Evolutionary conservation across 2,329 filamentous ascomycete genomes (phyloP).

Genomic region (Paecilomyces variotii): DNA sequence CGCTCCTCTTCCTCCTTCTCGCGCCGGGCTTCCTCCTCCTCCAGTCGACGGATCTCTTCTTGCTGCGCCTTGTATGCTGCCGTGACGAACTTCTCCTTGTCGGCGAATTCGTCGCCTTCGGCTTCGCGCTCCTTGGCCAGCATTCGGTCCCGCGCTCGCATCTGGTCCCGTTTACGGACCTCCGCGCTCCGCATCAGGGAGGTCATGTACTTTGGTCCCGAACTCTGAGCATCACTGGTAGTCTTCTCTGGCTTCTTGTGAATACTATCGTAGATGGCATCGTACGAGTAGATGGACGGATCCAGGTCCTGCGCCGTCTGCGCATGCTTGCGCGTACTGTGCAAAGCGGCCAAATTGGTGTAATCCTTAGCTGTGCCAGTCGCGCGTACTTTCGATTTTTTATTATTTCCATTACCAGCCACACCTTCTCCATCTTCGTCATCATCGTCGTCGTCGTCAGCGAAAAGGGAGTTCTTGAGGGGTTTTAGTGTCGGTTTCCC

Average conservation of each 20-base stretch:
- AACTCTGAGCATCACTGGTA: slow-evolving; percentile 12
- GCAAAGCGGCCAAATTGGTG: slow-evolving; percentile 39
- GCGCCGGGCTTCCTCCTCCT: slow-evolving; percentile 50
- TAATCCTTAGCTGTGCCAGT: slow-evolving; percentile 21
- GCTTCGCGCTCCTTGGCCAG: slow-evolving; percentile 54
- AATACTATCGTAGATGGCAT: slow-evolving; percentile 42
- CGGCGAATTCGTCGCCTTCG: slow-evolving; percentile 58
- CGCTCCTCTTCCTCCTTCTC: slow-evolving; percentile 48
- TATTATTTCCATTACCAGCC: slow-evolving; percentile 5
- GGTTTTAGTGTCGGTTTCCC: slow-evolving; percentile 23
- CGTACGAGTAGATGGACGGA: slow-evolving; percentile 43
- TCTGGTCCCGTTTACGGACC: slow-evolving; percentile 54
- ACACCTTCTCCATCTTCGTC: slow-evolving; percentile 18
- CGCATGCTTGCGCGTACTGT: slow-evolving; percentile 38
- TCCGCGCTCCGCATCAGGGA: slow-evolving; percentile 53
- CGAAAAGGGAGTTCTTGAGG: slow-evolving; percentile 28
- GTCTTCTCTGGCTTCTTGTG: slow-evolving; percentile 30
- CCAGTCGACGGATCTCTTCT: slow-evolving; percentile 48
- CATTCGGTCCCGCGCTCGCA: slow-evolving; percentile 53
- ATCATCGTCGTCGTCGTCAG: slow-evolving; percentile 29
- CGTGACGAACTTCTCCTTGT: slow-evolving; percentile 62
- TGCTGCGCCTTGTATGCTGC: slow-evolving; percentile 58
- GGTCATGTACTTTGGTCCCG: slow-evolving; percentile 52
- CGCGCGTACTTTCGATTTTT: slow-evolving; percentile 4
- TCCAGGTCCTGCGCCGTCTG: slow-evolving; percentile 37